These are phyloP conservation scores for Meira miltonrushii DNA, from an alignment of 1,284 basidiomycete genomes.

Conservation along the genomic window DNA sequence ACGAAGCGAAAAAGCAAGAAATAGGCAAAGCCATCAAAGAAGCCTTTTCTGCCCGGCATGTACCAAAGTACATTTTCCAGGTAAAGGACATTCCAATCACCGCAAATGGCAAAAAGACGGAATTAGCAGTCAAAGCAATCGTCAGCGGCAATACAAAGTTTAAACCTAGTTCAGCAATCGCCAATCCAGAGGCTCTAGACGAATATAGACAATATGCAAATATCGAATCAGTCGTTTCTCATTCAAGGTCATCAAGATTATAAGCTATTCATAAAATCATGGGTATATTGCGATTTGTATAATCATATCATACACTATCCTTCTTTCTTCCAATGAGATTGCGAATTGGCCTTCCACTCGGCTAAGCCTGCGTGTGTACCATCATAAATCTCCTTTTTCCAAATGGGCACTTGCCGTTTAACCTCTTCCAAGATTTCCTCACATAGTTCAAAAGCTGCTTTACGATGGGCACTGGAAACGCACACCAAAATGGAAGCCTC, in stretches of 20 bases:
- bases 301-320: too few species aligned
- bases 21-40: slow-evolving; percentile 65
- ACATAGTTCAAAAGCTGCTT: slow-evolving; percentile 72
- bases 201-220: slow-evolving; percentile 14
- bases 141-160: slow-evolving; percentile 22
- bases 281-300: too few species aligned
- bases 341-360: slow-evolving; percentile 8
- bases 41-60: slow-evolving; percentile 59
- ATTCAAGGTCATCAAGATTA: too few species aligned
- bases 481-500: slow-evolving; percentile 77
- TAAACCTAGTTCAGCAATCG: slow-evolving; percentile 2
- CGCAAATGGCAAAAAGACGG: slow-evolving; percentile 66
- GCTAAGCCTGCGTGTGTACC: slow-evolving; percentile 5
- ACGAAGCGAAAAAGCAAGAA: slow-evolving; percentile 54
- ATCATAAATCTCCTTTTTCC: slow-evolving; percentile 70
- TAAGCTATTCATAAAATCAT: too few species aligned
- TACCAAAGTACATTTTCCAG: slow-evolving; percentile 61
- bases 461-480: slow-evolving; percentile 76
- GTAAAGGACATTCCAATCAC: slow-evolving; percentile 72
- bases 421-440: slow-evolving; percentile 77
- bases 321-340: too few species aligned
- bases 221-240: too few species aligned
- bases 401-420: slow-evolving; percentile 75
- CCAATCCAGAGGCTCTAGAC: slow-evolving; percentile 8
- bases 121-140: slow-evolving; percentile 39